Percentiles rank a stretch among this genome's conserved stretches.
Conservation (phyloP, 805 yeast species). For the Torulaspora delbrueckii region DNA sequence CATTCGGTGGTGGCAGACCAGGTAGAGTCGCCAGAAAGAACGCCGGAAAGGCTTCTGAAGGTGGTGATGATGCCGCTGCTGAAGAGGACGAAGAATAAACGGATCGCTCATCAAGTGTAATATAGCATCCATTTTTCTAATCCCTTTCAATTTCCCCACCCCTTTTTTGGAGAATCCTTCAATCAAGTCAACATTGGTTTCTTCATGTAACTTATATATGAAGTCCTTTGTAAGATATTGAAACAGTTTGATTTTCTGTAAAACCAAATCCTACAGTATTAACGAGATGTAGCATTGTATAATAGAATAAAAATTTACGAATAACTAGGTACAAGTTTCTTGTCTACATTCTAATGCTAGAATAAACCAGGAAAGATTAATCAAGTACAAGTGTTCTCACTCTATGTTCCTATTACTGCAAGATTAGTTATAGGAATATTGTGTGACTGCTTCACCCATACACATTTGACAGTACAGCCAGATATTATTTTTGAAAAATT, state of each 20-base stretch:
- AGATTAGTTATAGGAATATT: no score
- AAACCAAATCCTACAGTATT: background rate
- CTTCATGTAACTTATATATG: slow-evolving; percentile 13
- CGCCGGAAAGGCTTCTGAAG: slow-evolving; percentile 60
- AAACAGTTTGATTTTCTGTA: slow-evolving; percentile 1
- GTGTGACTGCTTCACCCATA: background rate
- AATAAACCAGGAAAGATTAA: no score
- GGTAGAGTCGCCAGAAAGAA: slow-evolving; percentile 99
- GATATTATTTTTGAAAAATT: background rate
- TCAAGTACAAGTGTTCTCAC: no score
- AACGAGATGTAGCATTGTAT: background rate
- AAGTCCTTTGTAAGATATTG: slow-evolving; percentile 4
- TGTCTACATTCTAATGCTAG: background rate
- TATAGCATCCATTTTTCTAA: slow-evolving; percentile 3
- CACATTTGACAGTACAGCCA: background rate
- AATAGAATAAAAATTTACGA: background rate
- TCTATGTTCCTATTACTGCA: no score
- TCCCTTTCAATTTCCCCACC: background rate
- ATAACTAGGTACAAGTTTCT: background rate
- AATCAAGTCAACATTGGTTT: slow-evolving; percentile 6
- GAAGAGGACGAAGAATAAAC: slow-evolving; percentile 69
- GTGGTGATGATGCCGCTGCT: slow-evolving; percentile 68
- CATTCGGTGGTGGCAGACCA: slow-evolving; percentile 99
- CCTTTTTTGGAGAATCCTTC: background rate
- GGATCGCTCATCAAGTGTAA: slow-evolving; percentile 16